Percentiles rank a stretch among this genome's conserved stretches.
phyloP scores from a whole-genome alignment of 768 basidiomycete genomes.

The Mycena galopus region DNA sequence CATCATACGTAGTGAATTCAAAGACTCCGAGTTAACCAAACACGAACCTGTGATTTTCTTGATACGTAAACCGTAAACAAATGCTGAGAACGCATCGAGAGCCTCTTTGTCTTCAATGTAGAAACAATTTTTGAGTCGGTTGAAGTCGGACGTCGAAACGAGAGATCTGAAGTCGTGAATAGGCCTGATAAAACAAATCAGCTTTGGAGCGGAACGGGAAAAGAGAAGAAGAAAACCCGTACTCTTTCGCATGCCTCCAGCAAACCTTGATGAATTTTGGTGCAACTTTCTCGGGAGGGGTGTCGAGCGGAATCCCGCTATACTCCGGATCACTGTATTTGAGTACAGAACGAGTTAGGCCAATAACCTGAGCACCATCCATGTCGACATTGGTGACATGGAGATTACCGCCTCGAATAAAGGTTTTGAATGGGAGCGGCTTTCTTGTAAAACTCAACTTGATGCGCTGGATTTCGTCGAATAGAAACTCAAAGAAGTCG shows the following conservation, averaged over 20 bases:
- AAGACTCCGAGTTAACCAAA: too few species aligned
- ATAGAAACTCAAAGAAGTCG: not conserved
- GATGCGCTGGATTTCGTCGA: constrained; percentile 6
- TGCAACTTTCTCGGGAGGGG: not conserved
- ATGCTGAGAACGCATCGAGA: too few species aligned
- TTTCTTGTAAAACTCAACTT: not conserved
- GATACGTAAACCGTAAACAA: not conserved
- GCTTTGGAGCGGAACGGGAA: not conserved
- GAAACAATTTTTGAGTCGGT: not conserved
- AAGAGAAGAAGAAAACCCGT: too few species aligned
- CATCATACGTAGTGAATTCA: too few species aligned
- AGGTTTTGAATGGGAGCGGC: not conserved
- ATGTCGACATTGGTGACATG: not conserved
- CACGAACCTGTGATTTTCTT: not conserved
- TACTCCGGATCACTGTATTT: too few species aligned
- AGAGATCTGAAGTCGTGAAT: not conserved
- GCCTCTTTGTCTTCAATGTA: too few species aligned
- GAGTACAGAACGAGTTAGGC: too few species aligned
- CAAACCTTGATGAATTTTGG: not conserved
- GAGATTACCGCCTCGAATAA: not conserved
- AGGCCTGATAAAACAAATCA: not conserved
- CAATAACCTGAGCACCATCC: too few species aligned
- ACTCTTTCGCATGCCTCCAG: not conserved
- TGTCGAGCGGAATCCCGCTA: not conserved
- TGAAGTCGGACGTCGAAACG: not conserved